Evolutionary conservation across 352 stramenopile species (phyloP), one percentile per base, ranked within the genome.

Genomic region (Globisporangium nodosum): DNA sequence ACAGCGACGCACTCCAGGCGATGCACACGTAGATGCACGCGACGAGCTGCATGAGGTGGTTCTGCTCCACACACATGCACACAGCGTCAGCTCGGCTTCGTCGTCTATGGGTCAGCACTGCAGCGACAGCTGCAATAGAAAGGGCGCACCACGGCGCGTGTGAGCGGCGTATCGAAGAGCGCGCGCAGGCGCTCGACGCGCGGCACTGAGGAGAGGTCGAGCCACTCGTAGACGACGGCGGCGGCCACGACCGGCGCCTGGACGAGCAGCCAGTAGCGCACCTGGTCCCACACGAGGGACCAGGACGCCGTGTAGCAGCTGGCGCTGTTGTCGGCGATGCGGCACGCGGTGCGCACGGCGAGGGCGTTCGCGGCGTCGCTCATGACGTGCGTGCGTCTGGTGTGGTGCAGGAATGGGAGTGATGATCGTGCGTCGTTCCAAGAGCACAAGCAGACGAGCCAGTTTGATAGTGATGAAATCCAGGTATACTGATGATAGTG

Each of bases 271-370:
- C 79, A 94, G 54, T 82, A 87, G 54, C 79, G 83, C 20, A 92
- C 60, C 62, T 94, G 85, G 66, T 85, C 75, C 71, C 82, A 88
- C 18, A 92, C 71, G 56, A 94, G 76, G 61, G 78, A 81, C 85
- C 85, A 94, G 33, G 81, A 88, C 3, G 85, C 85, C 55, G 83
- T 90, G 66, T 84, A 94, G 66, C 85, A 94, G 13, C 58, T 65
- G 0, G 71, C 63, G 24, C 66, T 73, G 55, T 66, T 58, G 68
- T 88, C 58, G 11, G 80, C 78, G 65, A 94, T 74, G 43, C 63
- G 72, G 58, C 85, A 94, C 7, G 75, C 78, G 5, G 65, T 48
- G 20, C 27, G 56, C 21, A 45, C 30, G 45, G 35, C 37, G 5
- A 33, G 24, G 13, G 12, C 46, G 8, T 24, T 16, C 0, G 47